Evolutionary conservation across 345 rosid genomes (phyloP).

Genomic region (Sisymbrium altissimum): DNA sequence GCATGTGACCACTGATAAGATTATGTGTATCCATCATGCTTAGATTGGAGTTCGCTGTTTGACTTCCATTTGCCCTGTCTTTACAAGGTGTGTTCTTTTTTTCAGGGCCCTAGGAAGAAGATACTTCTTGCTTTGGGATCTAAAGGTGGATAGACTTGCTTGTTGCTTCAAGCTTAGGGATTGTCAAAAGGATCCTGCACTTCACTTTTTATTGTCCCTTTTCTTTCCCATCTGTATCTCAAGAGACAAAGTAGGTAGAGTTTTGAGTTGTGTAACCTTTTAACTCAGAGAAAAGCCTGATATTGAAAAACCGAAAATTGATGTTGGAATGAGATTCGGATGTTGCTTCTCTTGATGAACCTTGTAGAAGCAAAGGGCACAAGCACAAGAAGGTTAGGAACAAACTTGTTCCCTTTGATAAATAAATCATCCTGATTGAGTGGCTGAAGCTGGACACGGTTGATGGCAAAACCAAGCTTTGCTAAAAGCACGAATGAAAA

Average conservation of each 20-base stretch:
- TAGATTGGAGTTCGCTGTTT: background rate
- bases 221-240: slow-evolving; percentile 11
- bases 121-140: slow-evolving; percentile 76
- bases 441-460: background rate
- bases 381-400: background rate
- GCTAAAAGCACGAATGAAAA: background rate
- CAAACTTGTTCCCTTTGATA: background rate
- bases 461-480: background rate
- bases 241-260: slow-evolving; percentile 9
- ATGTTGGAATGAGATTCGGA: slow-evolving; percentile 48
- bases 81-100: slow-evolving; percentile 9
- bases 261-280: slow-evolving; percentile 14
- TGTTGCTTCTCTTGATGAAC: slow-evolving; percentile 61
- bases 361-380: slow-evolving; percentile 25
- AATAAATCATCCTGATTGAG: background rate
- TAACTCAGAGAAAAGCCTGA: background rate
- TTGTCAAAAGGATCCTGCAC: background rate
- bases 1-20: background rate
- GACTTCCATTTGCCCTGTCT: background rate
- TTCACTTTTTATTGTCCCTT: background rate
- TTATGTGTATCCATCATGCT: background rate
- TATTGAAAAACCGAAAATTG: slow-evolving; percentile 43
- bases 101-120: slow-evolving; percentile 96
- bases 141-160: slow-evolving; percentile 33
- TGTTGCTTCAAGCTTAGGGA: slow-evolving; percentile 2